Percentiles rank a stretch among this genome's conserved stretches.
These are phyloP conservation scores for Colletotrichum liaoningense DNA, from an alignment of 2,329 filamentous ascomycete species.

Conservation along the genomic window DNA sequence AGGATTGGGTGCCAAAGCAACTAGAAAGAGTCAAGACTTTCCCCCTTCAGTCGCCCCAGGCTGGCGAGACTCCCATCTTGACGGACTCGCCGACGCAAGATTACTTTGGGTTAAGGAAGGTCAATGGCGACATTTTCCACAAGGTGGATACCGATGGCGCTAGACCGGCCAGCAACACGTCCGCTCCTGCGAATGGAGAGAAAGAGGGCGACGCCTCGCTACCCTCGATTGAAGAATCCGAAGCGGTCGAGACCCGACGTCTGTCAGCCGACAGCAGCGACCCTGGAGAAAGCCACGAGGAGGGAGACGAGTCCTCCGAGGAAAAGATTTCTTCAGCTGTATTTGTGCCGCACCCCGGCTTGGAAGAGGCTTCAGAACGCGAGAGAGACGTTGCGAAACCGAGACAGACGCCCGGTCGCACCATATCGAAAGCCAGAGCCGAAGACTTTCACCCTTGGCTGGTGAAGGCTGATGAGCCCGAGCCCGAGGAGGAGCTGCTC, in stretches of 20 bases:
- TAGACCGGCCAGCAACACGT: constrained; percentile 11
- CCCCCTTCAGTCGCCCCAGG: constrained; percentile 30
- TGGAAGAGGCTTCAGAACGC: constrained; percentile 52
- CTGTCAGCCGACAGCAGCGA: constrained; percentile 54
- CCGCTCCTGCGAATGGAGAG: constrained; percentile 17
- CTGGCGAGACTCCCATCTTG: constrained; percentile 29
- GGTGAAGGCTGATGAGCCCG: constrained; percentile 67
- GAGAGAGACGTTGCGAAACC: constrained; percentile 41
- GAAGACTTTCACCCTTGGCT: constrained; percentile 64
- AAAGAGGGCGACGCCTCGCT: constrained; percentile 27
- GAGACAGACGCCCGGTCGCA: constrained; percentile 36
- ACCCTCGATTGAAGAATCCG: not conserved
- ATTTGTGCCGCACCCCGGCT: constrained; percentile 80
- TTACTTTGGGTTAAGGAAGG: constrained; percentile 36
- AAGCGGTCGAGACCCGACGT: constrained; percentile 42
- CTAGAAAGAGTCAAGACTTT: constrained; percentile 31
- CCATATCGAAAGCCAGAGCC: constrained; percentile 34
- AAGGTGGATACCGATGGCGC: constrained; percentile 30
- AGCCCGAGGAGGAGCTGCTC: constrained; percentile 44
- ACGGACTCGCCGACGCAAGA: constrained; percentile 36
- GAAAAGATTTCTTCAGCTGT: constrained; percentile 90
- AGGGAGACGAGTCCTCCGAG: constrained; percentile 75
- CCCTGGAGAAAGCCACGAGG: constrained; percentile 53
- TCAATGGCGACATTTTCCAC: constrained; percentile 36
- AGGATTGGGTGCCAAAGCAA: constrained; percentile 33